Base-by-base conservation (phyloP, 202 grass and related monocot genomes). In the Brachypodium distachyon region DNA sequence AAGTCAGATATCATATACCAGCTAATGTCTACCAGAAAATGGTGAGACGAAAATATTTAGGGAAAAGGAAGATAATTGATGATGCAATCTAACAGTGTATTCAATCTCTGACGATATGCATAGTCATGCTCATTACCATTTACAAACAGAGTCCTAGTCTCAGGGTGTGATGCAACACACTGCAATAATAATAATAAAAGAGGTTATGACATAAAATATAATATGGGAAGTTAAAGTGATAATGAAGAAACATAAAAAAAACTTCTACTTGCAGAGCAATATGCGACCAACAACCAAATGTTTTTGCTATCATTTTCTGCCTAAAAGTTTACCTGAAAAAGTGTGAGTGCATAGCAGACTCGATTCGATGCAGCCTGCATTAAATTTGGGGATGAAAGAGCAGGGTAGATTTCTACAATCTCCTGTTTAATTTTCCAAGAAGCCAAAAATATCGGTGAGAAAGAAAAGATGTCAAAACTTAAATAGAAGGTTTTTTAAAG, bases 161-260 rank as follows among this genome's bases (percentile, higher is more conserved):
- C 87, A 65, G 88, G 76, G 63, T 90, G 91, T 44, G 94, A 92
- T 74, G 91, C 94, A 76, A 97, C 34, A 74, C 84, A 90, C 91
- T 97, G 55, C 51, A 96, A 31, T 10, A 77, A 59, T 40, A 48
- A 10, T 44, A 54, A 54, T 28, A 26, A 53, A 47, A 48, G 41
- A 3, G 28, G 16, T 22, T 64, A 73, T 1, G n/a, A 17, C 26
- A 10, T 1, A 52, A 17, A 63, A 65, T 31, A 2, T 41, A n/a
- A n/a, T n/a, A n/a, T n/a, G n/a, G n/a, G n/a, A n/a, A n/a, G n/a
- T n/a, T n/a, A n/a, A 82, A 82, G 43, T 48, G 29, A 66, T 25
- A 39, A 72, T 40, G n/a, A 66, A 41, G 0, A 18, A 55, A 33
- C 27, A 74, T 14, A 41, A 52, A 55, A 55, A 25, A 63, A 64